A percentile compares a stretch with the other conserved stretches of the same genome.
Conservation (phyloP, 2,329 filamentous ascomycete species). For the Dryadomyces quercivorus region DNA sequence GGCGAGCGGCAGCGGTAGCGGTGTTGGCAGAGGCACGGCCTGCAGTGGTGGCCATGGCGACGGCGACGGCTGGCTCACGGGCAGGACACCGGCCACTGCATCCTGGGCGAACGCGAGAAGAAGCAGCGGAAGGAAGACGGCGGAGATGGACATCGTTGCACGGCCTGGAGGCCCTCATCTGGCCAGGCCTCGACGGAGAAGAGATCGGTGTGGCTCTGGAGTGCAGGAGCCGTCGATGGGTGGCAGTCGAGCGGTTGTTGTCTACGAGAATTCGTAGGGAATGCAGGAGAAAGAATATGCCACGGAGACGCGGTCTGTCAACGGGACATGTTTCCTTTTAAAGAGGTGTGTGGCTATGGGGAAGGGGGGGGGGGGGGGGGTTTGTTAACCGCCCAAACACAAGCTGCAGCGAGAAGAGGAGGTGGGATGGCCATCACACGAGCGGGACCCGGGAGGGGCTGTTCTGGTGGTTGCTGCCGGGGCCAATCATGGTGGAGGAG, state of each 20-base stretch:
- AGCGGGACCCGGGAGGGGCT: neutral
- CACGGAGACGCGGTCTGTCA: neutral
- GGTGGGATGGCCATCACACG: neutral
- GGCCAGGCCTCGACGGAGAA: neutral
- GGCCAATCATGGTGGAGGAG: neutral
- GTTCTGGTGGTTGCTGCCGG: neutral
- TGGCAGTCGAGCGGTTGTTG: too few species aligned
- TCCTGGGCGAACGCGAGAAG: too few species aligned
- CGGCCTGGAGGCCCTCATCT: too few species aligned
- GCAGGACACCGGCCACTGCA: neutral
- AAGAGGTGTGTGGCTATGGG: neutral
- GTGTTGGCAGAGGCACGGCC: conserved; percentile 18
- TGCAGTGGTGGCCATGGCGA: conserved; percentile 2
- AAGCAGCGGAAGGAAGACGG: too few species aligned
- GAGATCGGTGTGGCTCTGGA: neutral
- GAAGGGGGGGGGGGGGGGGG: too few species aligned
- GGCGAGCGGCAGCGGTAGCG: conserved; percentile 16
- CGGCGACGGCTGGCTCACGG: too few species aligned
- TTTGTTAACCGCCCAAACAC: neutral
- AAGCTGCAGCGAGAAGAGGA: neutral
- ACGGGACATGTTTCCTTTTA: neutral
- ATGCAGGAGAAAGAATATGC: neutral
- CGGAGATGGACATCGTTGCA: too few species aligned
- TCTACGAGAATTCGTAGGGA: neutral
- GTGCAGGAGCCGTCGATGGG: neutral